phyloP scores from a whole-genome alignment of 2,329 filamentous ascomycete genomes.

The Xylaria sp. region DNA sequence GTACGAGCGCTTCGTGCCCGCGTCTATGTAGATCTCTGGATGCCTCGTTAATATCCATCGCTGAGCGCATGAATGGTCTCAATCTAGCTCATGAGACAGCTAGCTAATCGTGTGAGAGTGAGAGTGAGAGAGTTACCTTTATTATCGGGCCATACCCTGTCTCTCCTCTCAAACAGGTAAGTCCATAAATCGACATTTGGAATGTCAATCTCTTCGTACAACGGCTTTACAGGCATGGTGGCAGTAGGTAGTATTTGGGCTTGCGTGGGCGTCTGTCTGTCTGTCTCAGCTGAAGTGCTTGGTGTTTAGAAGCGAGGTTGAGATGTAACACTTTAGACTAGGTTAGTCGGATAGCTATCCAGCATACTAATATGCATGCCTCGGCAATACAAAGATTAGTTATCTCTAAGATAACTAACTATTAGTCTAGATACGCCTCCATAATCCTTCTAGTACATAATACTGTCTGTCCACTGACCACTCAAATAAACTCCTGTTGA shows the following conservation, averaged over 20 bases:
- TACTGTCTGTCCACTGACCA: neutral
- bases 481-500: neutral
- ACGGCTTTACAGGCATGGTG: conserved; percentile 77
- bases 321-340: neutral
- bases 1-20: conserved; percentile 74
- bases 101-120: conserved; percentile 5
- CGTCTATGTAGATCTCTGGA: conserved; percentile 81
- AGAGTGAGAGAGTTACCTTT: conserved; percentile 66
- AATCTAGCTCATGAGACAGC: neutral
- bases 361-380: neutral
- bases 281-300: neutral
- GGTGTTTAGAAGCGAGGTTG: neutral
- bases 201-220: conserved; percentile 72
- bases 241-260: neutral
- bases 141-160: conserved; percentile 74
- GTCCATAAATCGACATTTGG: conserved; percentile 82
- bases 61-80: neutral
- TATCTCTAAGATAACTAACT: neutral
- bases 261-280: neutral
- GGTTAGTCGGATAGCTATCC: no score
- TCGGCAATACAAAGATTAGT: conserved; percentile 1
- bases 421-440: neutral
- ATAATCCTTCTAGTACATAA: neutral
- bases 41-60: conserved; percentile 10
- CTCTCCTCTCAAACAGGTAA: conserved; percentile 77